Percentiles rank a stretch among this genome's conserved stretches.
Evolutionary conservation across 2,329 filamentous ascomycete species (phyloP).

Genomic region (Penicillium occitanis): DNA sequence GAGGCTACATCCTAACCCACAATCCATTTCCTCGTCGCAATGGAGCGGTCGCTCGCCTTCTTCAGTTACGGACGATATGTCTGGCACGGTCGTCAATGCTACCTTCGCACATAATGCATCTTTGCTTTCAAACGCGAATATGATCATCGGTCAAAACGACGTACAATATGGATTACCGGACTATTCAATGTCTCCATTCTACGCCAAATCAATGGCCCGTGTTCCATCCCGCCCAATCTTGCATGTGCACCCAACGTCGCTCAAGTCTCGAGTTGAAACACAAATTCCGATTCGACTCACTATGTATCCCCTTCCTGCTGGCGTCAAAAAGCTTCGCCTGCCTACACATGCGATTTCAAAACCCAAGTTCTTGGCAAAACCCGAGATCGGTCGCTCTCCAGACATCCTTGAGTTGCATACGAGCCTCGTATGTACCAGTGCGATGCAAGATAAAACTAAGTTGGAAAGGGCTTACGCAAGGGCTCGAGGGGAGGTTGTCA

Average conservation of each 20-base stretch:
- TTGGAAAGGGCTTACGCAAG: slow-evolving; percentile 65
- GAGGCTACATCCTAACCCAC: slow-evolving; percentile 32
- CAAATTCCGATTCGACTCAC: slow-evolving; percentile 88
- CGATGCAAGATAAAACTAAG: slow-evolving; percentile 72
- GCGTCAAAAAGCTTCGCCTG: slow-evolving; percentile 77
- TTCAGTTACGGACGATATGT: slow-evolving; percentile 46
- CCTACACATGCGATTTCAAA: slow-evolving; percentile 92
- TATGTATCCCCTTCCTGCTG: slow-evolving; percentile 70
- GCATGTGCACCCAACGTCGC: slow-evolving; percentile 64
- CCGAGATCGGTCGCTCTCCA: slow-evolving; percentile 61
- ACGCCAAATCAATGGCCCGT: slow-evolving; percentile 21
- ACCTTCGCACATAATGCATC: slow-evolving; percentile 40
- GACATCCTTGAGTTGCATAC: slow-evolving; percentile 79
- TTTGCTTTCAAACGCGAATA: slow-evolving; percentile 34
- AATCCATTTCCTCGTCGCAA: slow-evolving; percentile 33
- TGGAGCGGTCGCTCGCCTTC: slow-evolving; percentile 47
- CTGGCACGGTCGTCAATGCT: slow-evolving; percentile 49
- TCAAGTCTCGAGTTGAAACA: slow-evolving; percentile 92
- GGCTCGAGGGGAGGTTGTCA: slow-evolving; percentile 46
- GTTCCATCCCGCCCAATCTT: slow-evolving; percentile 47
- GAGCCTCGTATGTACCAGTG: slow-evolving; percentile 86
- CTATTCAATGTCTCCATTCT: slow-evolving; percentile 12
- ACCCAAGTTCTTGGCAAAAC: slow-evolving; percentile 81
- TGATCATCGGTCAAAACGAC: slow-evolving; percentile 37
- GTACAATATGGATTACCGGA: slow-evolving; percentile 40